Base-by-base conservation (phyloP, 179 eudicot genomes). In the Corrigiola litoralis region DNA sequence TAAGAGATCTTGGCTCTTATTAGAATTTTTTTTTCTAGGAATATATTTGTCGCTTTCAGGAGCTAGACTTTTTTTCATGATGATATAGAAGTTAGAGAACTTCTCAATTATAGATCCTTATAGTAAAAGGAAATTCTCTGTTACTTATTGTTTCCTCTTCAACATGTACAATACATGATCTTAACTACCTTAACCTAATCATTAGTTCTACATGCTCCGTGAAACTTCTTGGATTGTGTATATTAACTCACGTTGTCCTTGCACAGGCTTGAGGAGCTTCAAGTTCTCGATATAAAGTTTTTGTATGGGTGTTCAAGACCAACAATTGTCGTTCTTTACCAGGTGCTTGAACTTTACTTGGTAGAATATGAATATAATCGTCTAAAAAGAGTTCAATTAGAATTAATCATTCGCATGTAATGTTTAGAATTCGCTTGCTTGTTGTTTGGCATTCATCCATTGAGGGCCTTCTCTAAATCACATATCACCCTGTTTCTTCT, bases 261-360 rank as follows among this genome's bases (percentile, higher is more conserved):
- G 59, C 33, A 49, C 90, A 94, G 99, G 83, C 96, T 94, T 47
- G 99, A 94, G 85, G 97, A 94, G 81, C 99, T 94, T 68, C 97
- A 94, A 76, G 99, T 94, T 67, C 80, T 94, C 73, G 99, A 90
- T 83, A 90, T 94, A 76, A 94, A 94, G 74, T 94, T 94, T 81
- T 83, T 94, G 10, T 90, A 80, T 73, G 96, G 97, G 65, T 88
- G 95, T 69, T 75, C 84, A 45, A 84, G 82, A 72, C 99, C 97
- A 67, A 94, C 99, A 53, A 94, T 94, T 66, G 95, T 86, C 67
- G 99, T 94, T 59, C 99, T 94, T 67, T 94, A 87, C 78, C 97
- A 90, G 99, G 99, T 92, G 45, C 64, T 65, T 70, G 28, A 40
- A 34, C n/a, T 44, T 51, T 56, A 5, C 45, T 58, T 38, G 20